Percentiles rank a stretch among this genome's conserved stretches.
These are phyloP conservation scores for Ogataea trehalophila DNA, from an alignment of 805 yeast species.

Conservation along the genomic window DNA sequence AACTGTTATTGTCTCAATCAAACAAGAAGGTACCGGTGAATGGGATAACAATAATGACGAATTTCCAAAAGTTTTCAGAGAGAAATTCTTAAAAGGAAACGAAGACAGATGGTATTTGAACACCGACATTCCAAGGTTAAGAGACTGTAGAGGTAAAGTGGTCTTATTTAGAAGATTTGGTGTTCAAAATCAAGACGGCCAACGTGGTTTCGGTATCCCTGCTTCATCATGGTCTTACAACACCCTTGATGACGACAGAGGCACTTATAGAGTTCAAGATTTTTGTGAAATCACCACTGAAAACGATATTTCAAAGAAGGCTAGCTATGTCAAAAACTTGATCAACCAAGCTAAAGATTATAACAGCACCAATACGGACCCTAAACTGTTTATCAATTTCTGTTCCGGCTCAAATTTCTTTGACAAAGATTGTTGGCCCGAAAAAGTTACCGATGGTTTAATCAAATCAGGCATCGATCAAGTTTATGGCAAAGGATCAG, in stretches of 20 bases:
- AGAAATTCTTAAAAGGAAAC: slow-evolving; percentile 44
- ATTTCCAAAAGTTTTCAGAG: slow-evolving; percentile 58
- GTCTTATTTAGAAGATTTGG: slow-evolving; percentile 68
- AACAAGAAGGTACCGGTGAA: slow-evolving; percentile 66
- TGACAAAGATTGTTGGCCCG: slow-evolving; percentile 72
- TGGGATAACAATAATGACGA: slow-evolving; percentile 64
- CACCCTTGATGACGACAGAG: slow-evolving; percentile 61
- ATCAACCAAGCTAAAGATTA: slow-evolving; percentile 48
- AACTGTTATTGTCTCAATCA: slow-evolving; percentile 60
- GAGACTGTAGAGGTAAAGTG: slow-evolving; percentile 63
- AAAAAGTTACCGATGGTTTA: slow-evolving; percentile 53
- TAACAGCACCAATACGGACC: slow-evolving; percentile 38
- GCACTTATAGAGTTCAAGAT: slow-evolving; percentile 63
- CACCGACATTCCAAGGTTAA: slow-evolving; percentile 50
- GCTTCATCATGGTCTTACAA: slow-evolving; percentile 66
- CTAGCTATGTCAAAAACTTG: slow-evolving; percentile 51
- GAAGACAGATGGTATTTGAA: slow-evolving; percentile 58
- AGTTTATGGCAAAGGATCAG: slow-evolving; percentile 51
- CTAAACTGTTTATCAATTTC: slow-evolving; percentile 65
- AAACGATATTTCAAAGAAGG: slow-evolving; percentile 52
- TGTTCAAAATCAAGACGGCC: slow-evolving; percentile 40
- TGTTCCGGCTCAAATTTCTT: slow-evolving; percentile 72
- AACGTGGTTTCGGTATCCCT: slow-evolving; percentile 52
- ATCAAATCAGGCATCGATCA: slow-evolving; percentile 38
- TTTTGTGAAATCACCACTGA: slow-evolving; percentile 57